Evolutionary conservation across 352 stramenopile species (phyloP), one percentile per base, ranked within the genome.

Genomic region (Phytophthora vignae): DNA sequence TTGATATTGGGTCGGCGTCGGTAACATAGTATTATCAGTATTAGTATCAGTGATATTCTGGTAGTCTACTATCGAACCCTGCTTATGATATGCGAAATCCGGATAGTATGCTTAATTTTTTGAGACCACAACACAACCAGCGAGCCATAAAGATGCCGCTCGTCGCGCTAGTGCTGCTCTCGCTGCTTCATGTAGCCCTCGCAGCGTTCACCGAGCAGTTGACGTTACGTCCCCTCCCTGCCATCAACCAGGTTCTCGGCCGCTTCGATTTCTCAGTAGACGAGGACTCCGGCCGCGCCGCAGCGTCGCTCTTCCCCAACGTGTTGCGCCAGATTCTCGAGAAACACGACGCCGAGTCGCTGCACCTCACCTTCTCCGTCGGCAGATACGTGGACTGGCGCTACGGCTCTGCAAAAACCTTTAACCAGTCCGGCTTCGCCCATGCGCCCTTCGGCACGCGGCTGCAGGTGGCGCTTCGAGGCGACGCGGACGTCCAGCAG

Each of bases 331-430:
- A 94, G 63, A 90, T 94, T 55, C 72, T 94, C 22, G 74, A 77
- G 40, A 91, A 88, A 66, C 91, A 93, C 67, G 75, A 90, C 54
- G 85, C 81, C 36, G 79, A 90, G 56, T 85, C 87, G 50, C 56
- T 97, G 15, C 80, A 84, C 19, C 72, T 96, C 25, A 87, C 82
- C 21, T 93, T 96, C 62, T 73, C 82, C 4, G 72, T 91, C n/a
- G 90, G 90, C 0, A 67, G 71, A 21, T 93, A 90, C 69, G 71
- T 64, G 25, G 74, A 88, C 27, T 83, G 71, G 52, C 80, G 74
- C 33, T 91, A 86, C 42, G 86, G 83, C 1, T 61, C 73, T 1
- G 69, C 74, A 0, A 54, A 77, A 10, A 77, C 40, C 22, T 56
- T 71, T 8, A 69, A 55, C 36, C 55, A 27, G 15, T 74, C 56